Evolutionary conservation across 2,329 filamentous ascomycete genomes (phyloP), one percentile per base, ranked within the genome.

Genomic region (Raffaelea ambrosiae): DNA sequence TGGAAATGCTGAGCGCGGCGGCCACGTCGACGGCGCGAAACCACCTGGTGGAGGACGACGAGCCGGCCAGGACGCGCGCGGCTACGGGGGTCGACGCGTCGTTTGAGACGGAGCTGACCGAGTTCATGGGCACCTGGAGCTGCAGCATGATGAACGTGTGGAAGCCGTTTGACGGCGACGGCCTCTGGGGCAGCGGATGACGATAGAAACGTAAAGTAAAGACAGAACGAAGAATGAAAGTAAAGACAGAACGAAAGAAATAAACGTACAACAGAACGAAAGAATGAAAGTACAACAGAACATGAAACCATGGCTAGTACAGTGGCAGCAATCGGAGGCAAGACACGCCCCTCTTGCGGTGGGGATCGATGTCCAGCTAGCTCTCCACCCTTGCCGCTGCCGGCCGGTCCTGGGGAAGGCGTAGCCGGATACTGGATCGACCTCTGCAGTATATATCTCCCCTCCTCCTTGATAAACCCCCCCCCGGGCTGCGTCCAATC

Each of bases 61-160:
- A 3, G 4, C 31, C 16, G 31, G 9, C 31, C 31, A 33, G 9
- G 16, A 33, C 31, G 31, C 9, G 16, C 9, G 31, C 9, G 31
- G 9, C 9, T 16, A 33, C 31, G 41, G 13, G 3, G 3, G 41
- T 31, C 8, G 7, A 33, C 7, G 4, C 39, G 22, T 49, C 48
- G 18, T 49, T 49, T 40, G 48, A 49, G 18, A 21, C 35, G 3
- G 48, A 49, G 21, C 40, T 49, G 18, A 22, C 29, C 13, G 48
- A 43, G 20, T 46, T 49, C 23, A 14, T 49, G 14, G 43, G 48
- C 18, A 46, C 41, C 23, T 43, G 48, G 3, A 46, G 44, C 33
- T 49, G 41, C n/a, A 43, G 43, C 14, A 49, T 49, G 43, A 46
- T 46, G 23, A 43, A 49, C 5, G 41, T 43, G 19, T 46, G 48